Base-by-base conservation (phyloP, 2,329 filamentous ascomycete species). In the Colletotrichum navitas region DNA sequence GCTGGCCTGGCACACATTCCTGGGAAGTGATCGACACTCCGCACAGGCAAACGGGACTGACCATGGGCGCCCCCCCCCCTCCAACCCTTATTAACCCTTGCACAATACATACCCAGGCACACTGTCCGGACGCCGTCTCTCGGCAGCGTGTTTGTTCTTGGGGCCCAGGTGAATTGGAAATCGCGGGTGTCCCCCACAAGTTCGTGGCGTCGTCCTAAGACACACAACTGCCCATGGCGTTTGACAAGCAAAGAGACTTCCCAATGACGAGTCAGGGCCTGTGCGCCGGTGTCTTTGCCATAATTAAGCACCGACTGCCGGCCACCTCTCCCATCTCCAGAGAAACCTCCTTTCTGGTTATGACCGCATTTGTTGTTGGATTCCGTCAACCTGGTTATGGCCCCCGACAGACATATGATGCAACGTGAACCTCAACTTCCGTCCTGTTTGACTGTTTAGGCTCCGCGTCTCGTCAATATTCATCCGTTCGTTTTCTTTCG, bases 171-270 rank as follows among this genome's bases (percentile, higher is more conserved):
- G 24, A 26, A 5, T 29, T 51, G 26, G 49, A 24, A 59, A 47
- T n/a, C 32, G 51, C 47, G 47, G 14, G 59, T 49, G 60, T 71
- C 39, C 68, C 65, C 68, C 68, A 32, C 65, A 71, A 68, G 68
- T 68, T 68, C 54, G 65, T 68, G 68, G 68, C 68, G 65, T 60
- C 65, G 54, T 14, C 59, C 65, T 68, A 71, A 68, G 65, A 68
- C 68, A 68, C 68, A 60, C 65, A 58, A 63, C 59, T 68, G 61
- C 52, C 59, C 65, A 68, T 68, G 68, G 68, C 68, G 68, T 71
- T 71, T 71, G 68, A 68, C 65, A 71, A 71, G 65, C 65, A 68
- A 68, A 68, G 68, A 63, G 60, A 54, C 41, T 16, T 24, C 39
- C 14, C 59, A 24, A n/a, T 26, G 47, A 65, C 68, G 68, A 71